A percentile compares a stretch with the other conserved stretches of the same genome.
These are phyloP conservation scores for Citrus hindsii DNA, from an alignment of 345 rosid species.

Conservation along the genomic window DNA sequence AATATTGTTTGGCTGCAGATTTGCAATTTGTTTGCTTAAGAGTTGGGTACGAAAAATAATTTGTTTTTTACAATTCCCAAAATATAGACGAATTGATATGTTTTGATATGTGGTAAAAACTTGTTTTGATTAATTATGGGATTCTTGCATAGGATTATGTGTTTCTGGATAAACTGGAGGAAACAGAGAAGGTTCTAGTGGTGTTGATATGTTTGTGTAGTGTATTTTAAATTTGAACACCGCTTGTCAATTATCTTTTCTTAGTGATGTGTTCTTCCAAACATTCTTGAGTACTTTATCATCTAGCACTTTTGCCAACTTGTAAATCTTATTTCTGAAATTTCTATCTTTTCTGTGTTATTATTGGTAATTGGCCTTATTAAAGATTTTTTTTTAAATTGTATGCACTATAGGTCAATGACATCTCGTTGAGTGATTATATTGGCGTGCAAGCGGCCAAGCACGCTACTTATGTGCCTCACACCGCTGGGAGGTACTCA, in stretches of 20 bases:
- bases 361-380: background rate
- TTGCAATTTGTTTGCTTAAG: background rate
- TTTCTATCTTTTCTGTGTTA: background rate
- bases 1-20: too few relatives aligned
- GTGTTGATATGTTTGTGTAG: background rate
- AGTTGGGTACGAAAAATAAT: background rate
- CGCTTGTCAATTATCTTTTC: too few relatives aligned
- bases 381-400: background rate
- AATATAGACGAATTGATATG: too few relatives aligned
- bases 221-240: too few relatives aligned
- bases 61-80: background rate
- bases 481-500: constrained; percentile 94
- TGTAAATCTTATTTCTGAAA: background rate
- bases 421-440: constrained; percentile 70
- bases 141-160: background rate
- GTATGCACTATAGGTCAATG: constrained; percentile 44
- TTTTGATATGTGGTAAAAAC: background rate
- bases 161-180: background rate
- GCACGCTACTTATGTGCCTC: constrained; percentile 88
- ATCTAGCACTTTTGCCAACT: background rate
- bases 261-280: too few relatives aligned
- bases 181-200: background rate
- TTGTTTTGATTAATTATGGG: background rate
- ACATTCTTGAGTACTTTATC: too few relatives aligned
- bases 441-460: constrained; percentile 67